Evolutionary conservation across 805 yeast species (phyloP).

Genomic region (Starmerella floris): DNA sequence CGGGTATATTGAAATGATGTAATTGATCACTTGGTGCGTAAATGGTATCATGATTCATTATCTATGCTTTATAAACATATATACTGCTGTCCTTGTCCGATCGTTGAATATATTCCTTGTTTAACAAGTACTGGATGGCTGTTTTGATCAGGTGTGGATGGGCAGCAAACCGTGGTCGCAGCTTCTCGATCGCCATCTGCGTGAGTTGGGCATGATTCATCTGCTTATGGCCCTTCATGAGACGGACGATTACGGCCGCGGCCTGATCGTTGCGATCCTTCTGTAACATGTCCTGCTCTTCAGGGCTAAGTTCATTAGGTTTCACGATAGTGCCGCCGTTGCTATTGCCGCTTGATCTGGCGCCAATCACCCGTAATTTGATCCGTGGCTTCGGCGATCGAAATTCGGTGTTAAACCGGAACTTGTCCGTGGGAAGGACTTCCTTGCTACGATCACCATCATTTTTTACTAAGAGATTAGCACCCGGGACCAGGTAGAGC

Average conservation of each 20-base stretch:
- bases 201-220: constrained; percentile 65
- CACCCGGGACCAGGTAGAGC: constrained; percentile 68
- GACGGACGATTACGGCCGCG: constrained; percentile 86
- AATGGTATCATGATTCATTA: too few species aligned
- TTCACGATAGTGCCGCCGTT: not conserved
- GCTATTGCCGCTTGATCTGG: constrained; percentile 41
- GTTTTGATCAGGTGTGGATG: constrained; percentile 71
- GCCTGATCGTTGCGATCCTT: constrained; percentile 60
- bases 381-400: constrained; percentile 43
- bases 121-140: constrained; percentile 73
- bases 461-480: constrained; percentile 42
- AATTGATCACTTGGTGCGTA: not conserved
- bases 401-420: constrained; percentile 44
- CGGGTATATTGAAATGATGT: too few species aligned
- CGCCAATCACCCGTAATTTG: constrained; percentile 23
- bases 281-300: constrained; percentile 36
- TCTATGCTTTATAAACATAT: constrained; percentile 17
- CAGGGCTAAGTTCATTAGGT: not conserved
- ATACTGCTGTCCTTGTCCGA: constrained; percentile 33
- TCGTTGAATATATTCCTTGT: constrained; percentile 70
- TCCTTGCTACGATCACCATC: constrained; percentile 3
- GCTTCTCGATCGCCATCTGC: constrained; percentile 73
- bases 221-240: constrained; percentile 84
- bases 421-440: constrained; percentile 37
- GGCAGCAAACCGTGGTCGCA: constrained; percentile 70